Evolutionary conservation across 805 yeast genomes (phyloP).

Genomic region (Myxozyma vanderwaltii): DNA sequence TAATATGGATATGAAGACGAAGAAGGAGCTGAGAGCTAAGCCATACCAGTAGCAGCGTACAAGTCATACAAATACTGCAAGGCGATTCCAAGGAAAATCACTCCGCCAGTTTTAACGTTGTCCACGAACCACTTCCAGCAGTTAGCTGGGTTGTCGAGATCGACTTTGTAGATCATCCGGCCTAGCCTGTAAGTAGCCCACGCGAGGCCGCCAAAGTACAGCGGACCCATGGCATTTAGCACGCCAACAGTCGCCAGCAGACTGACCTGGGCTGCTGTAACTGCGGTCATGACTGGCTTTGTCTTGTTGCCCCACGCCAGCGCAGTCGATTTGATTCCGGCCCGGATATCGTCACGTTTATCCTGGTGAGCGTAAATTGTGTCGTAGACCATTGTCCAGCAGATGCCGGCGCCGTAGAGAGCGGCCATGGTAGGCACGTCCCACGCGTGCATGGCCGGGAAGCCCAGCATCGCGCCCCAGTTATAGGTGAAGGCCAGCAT

Average conservation of each 20-base stretch:
- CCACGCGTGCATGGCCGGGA: conserved; percentile 86
- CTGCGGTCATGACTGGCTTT: conserved; percentile 63
- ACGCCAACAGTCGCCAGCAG: conserved; percentile 68
- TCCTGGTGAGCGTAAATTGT: conserved; percentile 98
- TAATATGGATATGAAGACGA: not conserved
- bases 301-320: conserved; percentile 87
- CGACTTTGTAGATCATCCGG: conserved; percentile 68
- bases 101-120: conserved; percentile 66
- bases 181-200: conserved; percentile 70
- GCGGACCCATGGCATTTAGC: conserved; percentile 84
- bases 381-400: conserved; percentile 96
- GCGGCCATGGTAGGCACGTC: conserved; percentile 66
- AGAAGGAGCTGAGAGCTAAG: too few species aligned
- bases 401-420: conserved; percentile 69
- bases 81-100: conserved; percentile 43
- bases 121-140: conserved; percentile 82
- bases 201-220: conserved; percentile 65
- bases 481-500: conserved; percentile 79
- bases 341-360: conserved; percentile 79
- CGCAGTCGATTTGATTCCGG: conserved; percentile 95
- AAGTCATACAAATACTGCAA: conserved; percentile 42
- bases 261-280: conserved; percentile 69
- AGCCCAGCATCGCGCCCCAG: conserved; percentile 94
- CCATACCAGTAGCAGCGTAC: not conserved
- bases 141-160: conserved; percentile 73